phyloP scores from a whole-genome alignment of 805 yeast species.

The Nakazawaea siamensis region DNA sequence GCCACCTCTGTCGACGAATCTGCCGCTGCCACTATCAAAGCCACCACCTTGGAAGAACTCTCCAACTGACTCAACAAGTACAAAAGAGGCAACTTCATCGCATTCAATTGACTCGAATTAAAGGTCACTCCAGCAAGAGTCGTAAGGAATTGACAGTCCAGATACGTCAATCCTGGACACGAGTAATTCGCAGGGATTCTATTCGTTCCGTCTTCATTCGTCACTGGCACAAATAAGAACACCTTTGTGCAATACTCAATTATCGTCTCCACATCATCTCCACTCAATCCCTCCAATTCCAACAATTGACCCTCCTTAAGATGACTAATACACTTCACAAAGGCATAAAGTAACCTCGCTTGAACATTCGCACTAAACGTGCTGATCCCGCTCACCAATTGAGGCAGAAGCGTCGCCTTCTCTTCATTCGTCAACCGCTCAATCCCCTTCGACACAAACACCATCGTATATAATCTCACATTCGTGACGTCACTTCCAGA shows the following conservation, averaged over 20 bases:
- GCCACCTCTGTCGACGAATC: constrained; percentile 51
- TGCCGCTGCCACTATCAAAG: constrained; percentile 54
- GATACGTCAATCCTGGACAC: constrained; percentile 57
- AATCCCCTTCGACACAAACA: constrained; percentile 62
- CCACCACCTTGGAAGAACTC: constrained; percentile 30
- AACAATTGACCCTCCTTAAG: constrained; percentile 24
- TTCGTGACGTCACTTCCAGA: constrained; percentile 33
- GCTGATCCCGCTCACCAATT: constrained; percentile 38
- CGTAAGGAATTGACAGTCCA: constrained; percentile 56
- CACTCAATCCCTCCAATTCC: constrained; percentile 15
- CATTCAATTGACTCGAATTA: constrained; percentile 36
- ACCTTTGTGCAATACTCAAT: constrained; percentile 43
- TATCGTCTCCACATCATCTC: constrained; percentile 36
- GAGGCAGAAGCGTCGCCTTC: constrained; percentile 35
- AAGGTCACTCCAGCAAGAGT: constrained; percentile 59
- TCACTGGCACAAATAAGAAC: constrained; percentile 44
- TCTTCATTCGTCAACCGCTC: constrained; percentile 38
- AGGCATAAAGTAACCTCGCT: constrained; percentile 55
- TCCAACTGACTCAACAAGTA: constrained; percentile 34
- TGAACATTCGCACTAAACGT: constrained; percentile 25
- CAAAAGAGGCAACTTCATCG: constrained; percentile 31
- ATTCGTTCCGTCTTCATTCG: constrained; percentile 25
- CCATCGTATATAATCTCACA: constrained; percentile 53
- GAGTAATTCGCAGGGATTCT: constrained; percentile 33
- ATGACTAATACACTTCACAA: constrained; percentile 41